Evolutionary conservation across 805 yeast species (phyloP).

Genomic region (Kazachstania psychrophila): DNA sequence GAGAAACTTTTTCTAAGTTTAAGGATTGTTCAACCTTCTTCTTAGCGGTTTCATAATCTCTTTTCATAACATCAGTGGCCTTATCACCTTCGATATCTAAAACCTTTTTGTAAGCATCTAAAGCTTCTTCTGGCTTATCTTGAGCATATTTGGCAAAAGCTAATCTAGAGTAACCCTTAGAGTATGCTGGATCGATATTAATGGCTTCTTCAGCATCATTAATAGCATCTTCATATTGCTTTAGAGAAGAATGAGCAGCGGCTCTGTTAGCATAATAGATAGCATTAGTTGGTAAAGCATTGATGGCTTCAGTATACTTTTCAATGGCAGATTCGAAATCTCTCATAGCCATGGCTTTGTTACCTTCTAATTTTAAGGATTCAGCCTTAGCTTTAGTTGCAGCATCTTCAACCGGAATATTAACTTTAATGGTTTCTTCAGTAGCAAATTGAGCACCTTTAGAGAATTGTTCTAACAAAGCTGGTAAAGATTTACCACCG

Average conservation of each 20-base stretch:
- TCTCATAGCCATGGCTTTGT: conserved; percentile 73
- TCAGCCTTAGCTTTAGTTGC: conserved; percentile 70
- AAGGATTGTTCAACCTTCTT: conserved; percentile 73
- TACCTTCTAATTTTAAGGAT: conserved; percentile 74
- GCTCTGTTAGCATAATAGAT: conserved; percentile 91
- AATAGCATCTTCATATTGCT: conserved; percentile 68
- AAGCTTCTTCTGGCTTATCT: conserved; percentile 83
- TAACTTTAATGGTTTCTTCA: conserved; percentile 36
- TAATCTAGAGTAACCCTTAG: conserved; percentile 90
- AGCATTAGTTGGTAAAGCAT: conserved; percentile 58
- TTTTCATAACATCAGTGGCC: conserved; percentile 82
- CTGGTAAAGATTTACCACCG: conserved; percentile 39
- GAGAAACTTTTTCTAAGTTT: conserved; percentile 29
- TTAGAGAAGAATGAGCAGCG: conserved; percentile 81
- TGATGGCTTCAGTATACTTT: conserved; percentile 75
- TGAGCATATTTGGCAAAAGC: conserved; percentile 92
- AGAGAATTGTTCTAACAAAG: conserved; percentile 32
- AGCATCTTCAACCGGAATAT: conserved; percentile 35
- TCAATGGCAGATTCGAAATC: conserved; percentile 64
- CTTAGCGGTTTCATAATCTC: conserved; percentile 91
- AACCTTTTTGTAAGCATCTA: conserved; percentile 85
- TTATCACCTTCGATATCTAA: conserved; percentile 76
- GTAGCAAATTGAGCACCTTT: conserved; percentile 8
- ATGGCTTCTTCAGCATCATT: conserved; percentile 79
- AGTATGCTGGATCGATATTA: conserved; percentile 63